Base-by-base conservation (phyloP, 805 yeast species). In the Metschnikowia aberdeeniae region DNA sequence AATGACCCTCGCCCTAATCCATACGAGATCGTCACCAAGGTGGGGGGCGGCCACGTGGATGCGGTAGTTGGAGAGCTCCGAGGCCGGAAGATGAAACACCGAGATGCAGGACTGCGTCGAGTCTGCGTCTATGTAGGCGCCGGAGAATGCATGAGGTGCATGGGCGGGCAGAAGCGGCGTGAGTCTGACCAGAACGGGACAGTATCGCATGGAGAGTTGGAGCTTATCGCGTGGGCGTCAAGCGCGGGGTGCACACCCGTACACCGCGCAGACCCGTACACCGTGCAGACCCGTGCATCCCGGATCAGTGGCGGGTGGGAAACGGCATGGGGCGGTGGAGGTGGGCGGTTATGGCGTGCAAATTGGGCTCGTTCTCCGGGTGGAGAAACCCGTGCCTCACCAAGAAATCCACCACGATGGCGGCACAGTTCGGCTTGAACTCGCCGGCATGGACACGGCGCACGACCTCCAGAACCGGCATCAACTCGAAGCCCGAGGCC, bases 351-450 rank as follows among this genome's bases (percentile, higher is more conserved):
- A 92, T 75, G 54, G 82, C 82, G n/a, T 76, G 40, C 52, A 77
- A 88, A 46, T 83, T 74, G 0, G 80, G 78, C 56, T 89, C 96
- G 40, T 67, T 72, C 39, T 80, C 86, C 0, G 84, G 72, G 0
- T 84, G 78, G 9, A 92, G 61, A 29, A 73, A 60, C 1, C 97
- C 96, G 56, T 85, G 90, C 54, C 99, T 80, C n/a, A 90, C 76
- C 44, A 93, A 69, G 57, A 93, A 93, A 56, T 92, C 97, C 12
- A 89, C 72, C 27, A 86, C 70, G 3, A 90, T 84, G 28, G 81
- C 66, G 0, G 84, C 95, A 67, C 96, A 86, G 57, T 92, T 93
- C 24, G 96, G 96, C 63, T 92, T 93, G 70, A 93, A 93, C 56
- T 84, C 80, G 1, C 80, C 80, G 0, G 64, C 62, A 10, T 58